Percentiles rank a stretch among this genome's conserved stretches.
Evolutionary conservation across 257 asterid species (phyloP).

Genomic region (Solanum piurae): DNA sequence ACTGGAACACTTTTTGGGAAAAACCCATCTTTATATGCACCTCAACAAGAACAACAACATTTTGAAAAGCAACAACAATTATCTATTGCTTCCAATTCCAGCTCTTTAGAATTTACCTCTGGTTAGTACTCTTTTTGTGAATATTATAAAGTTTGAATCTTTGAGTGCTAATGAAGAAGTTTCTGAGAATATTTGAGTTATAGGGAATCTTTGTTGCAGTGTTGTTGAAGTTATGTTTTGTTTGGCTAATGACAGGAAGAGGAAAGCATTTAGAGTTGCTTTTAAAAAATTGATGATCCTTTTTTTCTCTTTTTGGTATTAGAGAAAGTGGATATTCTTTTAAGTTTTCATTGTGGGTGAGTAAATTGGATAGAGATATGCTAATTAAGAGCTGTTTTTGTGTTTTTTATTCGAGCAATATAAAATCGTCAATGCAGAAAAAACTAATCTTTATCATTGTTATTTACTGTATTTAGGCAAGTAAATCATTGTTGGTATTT

Average conservation of each 20-base stretch:
- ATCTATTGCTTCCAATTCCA: conserved; percentile 8
- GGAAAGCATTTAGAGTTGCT: background rate
- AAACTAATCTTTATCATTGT: background rate
- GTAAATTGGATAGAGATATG: background rate
- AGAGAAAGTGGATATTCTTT: background rate
- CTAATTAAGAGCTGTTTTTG: background rate
- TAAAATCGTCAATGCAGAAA: background rate
- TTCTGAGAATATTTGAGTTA: background rate
- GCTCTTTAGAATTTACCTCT: conserved; percentile 14
- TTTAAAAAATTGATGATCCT: background rate
- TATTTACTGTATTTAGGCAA: background rate
- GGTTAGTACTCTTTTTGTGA: conserved; percentile 19
- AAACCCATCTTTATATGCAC: conserved; percentile 15
- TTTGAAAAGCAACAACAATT: conserved; percentile 15
- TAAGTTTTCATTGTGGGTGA: background rate
- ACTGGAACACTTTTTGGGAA: conserved; percentile 66
- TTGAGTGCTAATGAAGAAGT: background rate
- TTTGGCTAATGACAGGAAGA: background rate
- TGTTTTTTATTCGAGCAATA: background rate
- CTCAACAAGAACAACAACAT: conserved; percentile 18
- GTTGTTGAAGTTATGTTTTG: background rate
- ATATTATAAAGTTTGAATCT: background rate
- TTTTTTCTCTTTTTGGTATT: background rate
- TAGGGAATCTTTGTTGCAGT: background rate
- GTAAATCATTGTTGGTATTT: background rate